Base-by-base conservation (phyloP, 163 green algal genomes). In the Scenedesmus sp. region DNA sequence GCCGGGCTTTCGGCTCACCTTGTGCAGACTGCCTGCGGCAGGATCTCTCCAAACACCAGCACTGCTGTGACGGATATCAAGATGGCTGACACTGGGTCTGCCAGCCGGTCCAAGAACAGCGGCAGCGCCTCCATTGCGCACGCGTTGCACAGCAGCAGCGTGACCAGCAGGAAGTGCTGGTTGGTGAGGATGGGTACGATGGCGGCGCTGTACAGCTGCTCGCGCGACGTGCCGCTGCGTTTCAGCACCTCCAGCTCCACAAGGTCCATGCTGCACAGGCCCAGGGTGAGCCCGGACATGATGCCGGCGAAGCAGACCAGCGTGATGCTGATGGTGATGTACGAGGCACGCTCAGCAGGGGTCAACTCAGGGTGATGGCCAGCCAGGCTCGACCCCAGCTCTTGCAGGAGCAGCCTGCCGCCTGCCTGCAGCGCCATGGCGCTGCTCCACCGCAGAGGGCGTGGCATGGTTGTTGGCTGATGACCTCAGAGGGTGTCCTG, bases 21-120 rank as follows among this genome's bases (percentile, higher is more conserved):
- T 97, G 89, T 99, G 94, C 98, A 99, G 16, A 98, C 89, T 0
- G 98, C 97, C 89, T 99, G 98, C 0, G 98, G 98, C 20, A 99
- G 93, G 90, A 98, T 98, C 73, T 99, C 97, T 70, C 91, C 93
- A 88, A 89, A 86, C 30, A 99, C 53, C 3, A 99, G 96, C 44
- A 99, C 98, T 26, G 98, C 95, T 18, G 97, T 97, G 9, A 99
- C 97, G 1, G 96, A 98, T 44, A 99, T 68, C 0, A 99, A 22
- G 46, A 99, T 94, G 24, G 97, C 97, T 22, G 94, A 95, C 3
- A 98, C 83, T 9, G 98, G 98, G 91, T 98, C 93, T 1, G 97
- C 95, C 42, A 99, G 92, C 0, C 96, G 91, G 89, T 99, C 97
- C 20, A 99, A 90, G 88, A 99, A 98, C 0, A 99, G 93, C 1